Percentiles rank a stretch among this genome's conserved stretches.
phyloP scores from a whole-genome alignment of 257 asterid genomes.

The Solanum lycopersicoides region DNA sequence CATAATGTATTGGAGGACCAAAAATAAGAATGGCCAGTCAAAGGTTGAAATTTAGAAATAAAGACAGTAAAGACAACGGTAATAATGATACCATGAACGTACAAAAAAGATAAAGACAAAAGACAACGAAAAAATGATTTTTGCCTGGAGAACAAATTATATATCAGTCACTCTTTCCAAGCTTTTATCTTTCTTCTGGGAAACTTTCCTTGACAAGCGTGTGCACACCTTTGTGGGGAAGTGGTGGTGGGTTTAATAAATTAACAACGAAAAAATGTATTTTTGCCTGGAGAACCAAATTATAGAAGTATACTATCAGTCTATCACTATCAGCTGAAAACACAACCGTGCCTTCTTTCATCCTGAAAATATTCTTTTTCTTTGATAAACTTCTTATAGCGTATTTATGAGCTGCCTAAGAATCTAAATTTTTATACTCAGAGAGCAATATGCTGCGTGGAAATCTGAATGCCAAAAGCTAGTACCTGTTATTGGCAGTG shows the following conservation, averaged over 20 bases:
- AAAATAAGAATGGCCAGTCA: not conserved
- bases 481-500: conserved; percentile 73
- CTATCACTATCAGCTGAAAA: not conserved
- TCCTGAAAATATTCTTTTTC: not conserved
- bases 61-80: not conserved
- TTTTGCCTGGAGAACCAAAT: not conserved
- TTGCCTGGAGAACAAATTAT: too few relatives aligned
- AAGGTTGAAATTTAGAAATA: not conserved
- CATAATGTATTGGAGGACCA: not conserved
- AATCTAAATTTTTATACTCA: conserved; percentile 12
- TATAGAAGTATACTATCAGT: not conserved
- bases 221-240: not conserved
- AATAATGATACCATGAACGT: not conserved
- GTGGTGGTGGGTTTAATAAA: not conserved
- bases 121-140: too few relatives aligned
- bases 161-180: not conserved
- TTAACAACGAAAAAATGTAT: not conserved
- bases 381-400: not conserved
- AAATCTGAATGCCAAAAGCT: conserved; percentile 67
- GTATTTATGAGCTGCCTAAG: not conserved
- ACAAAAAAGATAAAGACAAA: not conserved
- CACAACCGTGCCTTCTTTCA: not conserved
- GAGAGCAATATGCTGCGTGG: conserved; percentile 70
- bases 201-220: not conserved
- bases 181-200: not conserved